Base-by-base conservation (phyloP, 2,329 filamentous ascomycete genomes). In the Botrytis cinerea region DNA sequence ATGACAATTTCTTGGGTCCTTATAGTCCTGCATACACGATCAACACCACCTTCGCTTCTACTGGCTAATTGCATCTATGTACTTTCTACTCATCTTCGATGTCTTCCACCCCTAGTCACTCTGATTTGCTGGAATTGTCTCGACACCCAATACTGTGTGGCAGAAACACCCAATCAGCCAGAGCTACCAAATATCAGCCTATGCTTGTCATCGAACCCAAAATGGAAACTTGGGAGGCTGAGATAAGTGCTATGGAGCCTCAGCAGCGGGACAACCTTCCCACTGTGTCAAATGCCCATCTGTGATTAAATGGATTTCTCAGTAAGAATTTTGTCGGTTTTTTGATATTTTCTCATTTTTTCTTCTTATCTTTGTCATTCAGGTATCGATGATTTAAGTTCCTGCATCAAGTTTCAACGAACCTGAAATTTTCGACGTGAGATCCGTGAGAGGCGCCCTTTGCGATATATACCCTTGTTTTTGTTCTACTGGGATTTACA, bases 171-270 rank as follows among this genome's bases (percentile, higher is more conserved):
- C 71, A 60, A 68, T 72, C 62, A 51, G 71, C 60, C 16, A 60
- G 18, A n/a, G 9, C 43, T 57, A 38, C 32, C 35, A 46, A 72
- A 32, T 22, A 59, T 38, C 38, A 46, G 35, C 35, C 61, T 22
- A 72, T 67, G 70, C 46, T 32, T 32, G 59, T 43, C 32, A 60
- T 60, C 22, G 14, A 20, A 40, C 66, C 74, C 54, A 71, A 73
- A 71, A 71, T 71, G 73, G 73, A 63, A 73, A 51, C 45, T 46
- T 28, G 61, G 67, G 67, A 75, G 73, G 74, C 74, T 75, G 73
- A 75, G 66, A 70, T 71, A 28, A 40, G 61, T 51, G 64, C 57
- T 51, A 60, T 62, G 72, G 69, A 72, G 63, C 28, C 45, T 62
- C 62, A 60, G 57, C 62, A 60, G 57, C n/a, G 59, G 63, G 28